Evolutionary conservation across 2,329 filamentous ascomycete genomes (phyloP), one percentile per base, ranked within the genome.

Genomic region (Exophiala phaeomuriformis): DNA sequence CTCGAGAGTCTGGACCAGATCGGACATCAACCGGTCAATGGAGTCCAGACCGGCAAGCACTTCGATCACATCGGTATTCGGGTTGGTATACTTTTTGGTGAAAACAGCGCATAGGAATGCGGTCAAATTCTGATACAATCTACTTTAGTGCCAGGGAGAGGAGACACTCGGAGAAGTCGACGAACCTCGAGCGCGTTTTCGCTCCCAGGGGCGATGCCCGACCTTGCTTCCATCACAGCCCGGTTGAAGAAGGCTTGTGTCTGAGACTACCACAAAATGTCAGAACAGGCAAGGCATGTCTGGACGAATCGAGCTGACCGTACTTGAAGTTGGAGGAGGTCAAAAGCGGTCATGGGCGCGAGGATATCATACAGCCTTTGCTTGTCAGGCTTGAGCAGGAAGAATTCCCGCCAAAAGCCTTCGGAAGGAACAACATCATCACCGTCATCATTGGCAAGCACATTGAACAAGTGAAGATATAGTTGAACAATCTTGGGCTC

Each of bases 341-440:
- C 84, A 61, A 88, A 83, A 4, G 89, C 81, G 48, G 80, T 78
- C 39, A 93, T 74, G n/a, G 78, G 75, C 59, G 83, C 80, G 57
- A 98, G 74, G 45, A 90, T 79, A 47, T 73, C 74, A 67, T 82
- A 80, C 60, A 98, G 74, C 46, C 82, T 79, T 3, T 76, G 69
- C 51, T 81, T 78, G 67, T 96, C 89, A 27, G 91, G 90, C 59
- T 83, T 84, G 54, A 96, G 77, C 36, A 98, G 79, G 69, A 98
- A 98, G 72, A 98, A 90, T 71, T 96, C 93, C 61, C 82, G 80
- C 93, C 93, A 98, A 73, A 96, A 98, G 41, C 90, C 91, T 56
- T 95, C 89, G 0, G 88, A 81, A 58, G 90, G 85, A 48, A 75
- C 71, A 55, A 82, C 79, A 56, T 86, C 79, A 51, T 83, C 79